Evolutionary conservation across 805 yeast species (phyloP).

Genomic region (Wickerhamomyces bovis): DNA sequence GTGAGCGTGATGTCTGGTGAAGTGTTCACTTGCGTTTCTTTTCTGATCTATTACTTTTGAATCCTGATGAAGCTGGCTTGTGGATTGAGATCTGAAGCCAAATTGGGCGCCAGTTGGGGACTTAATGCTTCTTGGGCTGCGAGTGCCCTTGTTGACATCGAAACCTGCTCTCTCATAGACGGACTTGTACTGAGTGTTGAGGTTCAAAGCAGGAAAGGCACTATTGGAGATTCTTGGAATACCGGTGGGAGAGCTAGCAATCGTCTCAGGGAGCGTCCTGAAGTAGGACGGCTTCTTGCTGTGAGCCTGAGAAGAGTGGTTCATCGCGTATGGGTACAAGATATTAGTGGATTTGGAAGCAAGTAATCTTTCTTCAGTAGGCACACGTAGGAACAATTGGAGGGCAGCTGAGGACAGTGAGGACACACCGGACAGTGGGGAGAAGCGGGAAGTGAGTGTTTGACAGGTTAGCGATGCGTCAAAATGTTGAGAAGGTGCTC

Average conservation of each 20-base stretch:
- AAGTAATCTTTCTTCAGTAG: too few relatives aligned
- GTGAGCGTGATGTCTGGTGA: background rate
- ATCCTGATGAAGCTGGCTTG: constrained; percentile 5
- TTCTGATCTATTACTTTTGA: constrained; percentile 4
- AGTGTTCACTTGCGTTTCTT: constrained; percentile 17
- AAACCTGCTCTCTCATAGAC: constrained; percentile 83
- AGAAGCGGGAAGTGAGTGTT: background rate
- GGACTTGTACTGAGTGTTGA: constrained; percentile 54
- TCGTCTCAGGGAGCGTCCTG: constrained; percentile 22
- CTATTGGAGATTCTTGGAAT: constrained; percentile 29
- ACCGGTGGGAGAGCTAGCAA: constrained; percentile 22
- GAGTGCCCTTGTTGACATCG: constrained; percentile 40
- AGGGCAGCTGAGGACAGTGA: background rate
- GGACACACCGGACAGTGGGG: background rate
- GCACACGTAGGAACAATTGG: background rate
- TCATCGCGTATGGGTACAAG: background rate
- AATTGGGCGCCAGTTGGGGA: constrained; percentile 2
- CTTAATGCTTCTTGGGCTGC: background rate
- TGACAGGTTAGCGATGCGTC: background rate
- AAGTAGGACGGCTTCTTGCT: constrained; percentile 20
- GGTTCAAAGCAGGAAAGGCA: constrained; percentile 66
- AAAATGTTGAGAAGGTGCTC: too few relatives aligned
- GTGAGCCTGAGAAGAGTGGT: background rate
- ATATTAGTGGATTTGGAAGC: too few relatives aligned
- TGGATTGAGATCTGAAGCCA: constrained; percentile 12